A percentile compares a stretch with the other conserved stretches of the same genome.
Conservation (phyloP, 306 rosid genomes). For the Rosa persica region DNA sequence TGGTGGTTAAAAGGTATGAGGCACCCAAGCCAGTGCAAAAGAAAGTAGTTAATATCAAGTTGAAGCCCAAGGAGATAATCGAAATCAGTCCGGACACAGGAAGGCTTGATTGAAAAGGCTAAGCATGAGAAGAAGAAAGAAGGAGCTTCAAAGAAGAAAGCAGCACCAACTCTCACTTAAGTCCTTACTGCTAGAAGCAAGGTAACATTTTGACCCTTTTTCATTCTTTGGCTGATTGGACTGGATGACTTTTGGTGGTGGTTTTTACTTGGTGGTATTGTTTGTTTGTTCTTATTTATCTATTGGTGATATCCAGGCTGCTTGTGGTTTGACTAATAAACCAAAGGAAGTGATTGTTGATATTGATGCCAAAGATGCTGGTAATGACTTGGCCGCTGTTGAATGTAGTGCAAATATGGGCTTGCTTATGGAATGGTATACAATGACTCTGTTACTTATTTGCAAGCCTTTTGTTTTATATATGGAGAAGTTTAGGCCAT, state of each 20-base stretch:
- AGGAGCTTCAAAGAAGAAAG: constrained; percentile 55
- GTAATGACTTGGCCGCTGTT: constrained; percentile 77
- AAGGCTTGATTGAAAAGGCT: constrained; percentile 1
- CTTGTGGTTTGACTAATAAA: constrained; percentile 66
- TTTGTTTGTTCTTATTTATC: neutral
- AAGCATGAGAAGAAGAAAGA: constrained; percentile 48
- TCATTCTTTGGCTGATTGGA: neutral
- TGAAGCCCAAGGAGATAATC: constrained; percentile 41
- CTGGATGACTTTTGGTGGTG: neutral
- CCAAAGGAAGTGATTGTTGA: constrained; percentile 61
- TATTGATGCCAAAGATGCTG: constrained; percentile 66
- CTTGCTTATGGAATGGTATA: too few species aligned
- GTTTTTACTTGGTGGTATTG: neutral
- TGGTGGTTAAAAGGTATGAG: constrained; percentile 38
- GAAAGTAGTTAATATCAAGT: constrained; percentile 40
- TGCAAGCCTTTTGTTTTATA: too few species aligned
- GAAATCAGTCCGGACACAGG: constrained; percentile 42
- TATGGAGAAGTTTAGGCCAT: too few species aligned
- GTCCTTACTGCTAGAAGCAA: constrained; percentile 89
- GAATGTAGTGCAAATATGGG: too few species aligned
- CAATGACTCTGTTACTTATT: too few species aligned
- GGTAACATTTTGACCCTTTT: constrained; percentile 31
- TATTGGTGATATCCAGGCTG: constrained; percentile 44
- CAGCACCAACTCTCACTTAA: constrained; percentile 53
- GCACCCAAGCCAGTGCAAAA: constrained; percentile 48